Base-by-base conservation (phyloP, 305 asterid species). In the Fraxinus angustifolia region DNA sequence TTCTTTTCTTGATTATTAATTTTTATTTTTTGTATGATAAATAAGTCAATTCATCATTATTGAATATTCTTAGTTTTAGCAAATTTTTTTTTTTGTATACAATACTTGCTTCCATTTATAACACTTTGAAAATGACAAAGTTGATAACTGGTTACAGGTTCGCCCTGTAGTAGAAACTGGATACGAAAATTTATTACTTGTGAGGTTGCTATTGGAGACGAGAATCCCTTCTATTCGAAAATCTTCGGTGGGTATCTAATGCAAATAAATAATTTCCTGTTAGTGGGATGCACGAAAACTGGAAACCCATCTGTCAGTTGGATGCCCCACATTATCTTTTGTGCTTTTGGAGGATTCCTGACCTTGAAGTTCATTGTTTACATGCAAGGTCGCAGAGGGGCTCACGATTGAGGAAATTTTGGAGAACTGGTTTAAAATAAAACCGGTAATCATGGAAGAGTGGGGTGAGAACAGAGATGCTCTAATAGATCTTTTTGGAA, bases 151-250 rank as follows among this genome's bases (percentile, higher is more conserved):
- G 70, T 88, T 88, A 85, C 92, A 95, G 99, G 94, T 95, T 84
- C 90, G 98, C 67, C 99, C 99, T 5, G 99, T 95, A 4, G 98
- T 95, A 42, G 99, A 95, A 90, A 92, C 98, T 80, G 99, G 99
- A 40, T 95, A 93, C 38, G 99, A 95, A 80, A 95, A 95, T 86
- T 1, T 95, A 28, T 85, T 95, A 83, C 97, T 95, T 26, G 98
- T 93, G 90, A 89, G 99, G 88, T 79, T 93, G 92, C 87, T 95
- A 70, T 50, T 93, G 87, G 99, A 95, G 90, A 87, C 79, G 68
- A 88, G 83, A 87, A 77, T 86, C 50, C 95, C 99, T 82, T 91
- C 96, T 73, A 84, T 90, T 53, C 92, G 95, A 80, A 91, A 87
- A 86, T 95, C 97, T 53, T 90, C 97, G 73, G 99, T 95, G 90